These are phyloP conservation scores for Arthonia radiata DNA, from an alignment of 495 filamentous ascomycete genomes.

Conservation along the genomic window DNA sequence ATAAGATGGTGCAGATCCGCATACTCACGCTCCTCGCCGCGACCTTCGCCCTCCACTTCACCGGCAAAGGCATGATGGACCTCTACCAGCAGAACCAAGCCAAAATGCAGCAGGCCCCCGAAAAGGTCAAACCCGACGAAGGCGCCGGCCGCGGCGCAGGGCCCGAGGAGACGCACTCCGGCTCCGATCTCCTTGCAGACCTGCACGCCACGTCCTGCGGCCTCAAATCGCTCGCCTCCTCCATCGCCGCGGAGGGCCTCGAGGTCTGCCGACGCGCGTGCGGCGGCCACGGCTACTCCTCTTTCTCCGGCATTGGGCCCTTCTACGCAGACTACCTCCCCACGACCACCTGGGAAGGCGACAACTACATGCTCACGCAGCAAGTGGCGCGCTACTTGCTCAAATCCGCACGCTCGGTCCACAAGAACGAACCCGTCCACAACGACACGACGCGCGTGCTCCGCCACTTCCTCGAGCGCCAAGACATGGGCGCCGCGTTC, in stretches of 20 bases:
- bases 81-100: constrained; percentile 41
- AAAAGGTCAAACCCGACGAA: constrained; percentile 23
- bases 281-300: constrained; percentile 50
- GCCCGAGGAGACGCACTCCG: constrained; percentile 36
- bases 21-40: constrained; percentile 42
- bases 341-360: constrained; percentile 42
- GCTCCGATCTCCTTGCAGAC: constrained; percentile 42
- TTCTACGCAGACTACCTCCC: constrained; percentile 47
- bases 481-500: constrained; percentile 41
- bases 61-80: constrained; percentile 40
- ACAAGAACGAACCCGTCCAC: constrained; percentile 24
- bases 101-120: constrained; percentile 25
- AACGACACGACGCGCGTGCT: constrained; percentile 37
- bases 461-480: constrained; percentile 28
- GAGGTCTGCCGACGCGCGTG: constrained; percentile 47
- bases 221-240: constrained; percentile 42
- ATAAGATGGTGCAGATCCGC: constrained; percentile 53
- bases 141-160: constrained; percentile 33
- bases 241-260: constrained; percentile 40
- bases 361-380: constrained; percentile 59
- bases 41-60: constrained; percentile 55
- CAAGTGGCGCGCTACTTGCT: constrained; percentile 50
- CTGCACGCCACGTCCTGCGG: constrained; percentile 51
- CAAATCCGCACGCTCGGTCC: constrained; percentile 37
- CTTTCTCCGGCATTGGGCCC: constrained; percentile 40